These are phyloP conservation scores for Starmerella lactis-condensi DNA, from an alignment of 805 yeast species.

Conservation along the genomic window DNA sequence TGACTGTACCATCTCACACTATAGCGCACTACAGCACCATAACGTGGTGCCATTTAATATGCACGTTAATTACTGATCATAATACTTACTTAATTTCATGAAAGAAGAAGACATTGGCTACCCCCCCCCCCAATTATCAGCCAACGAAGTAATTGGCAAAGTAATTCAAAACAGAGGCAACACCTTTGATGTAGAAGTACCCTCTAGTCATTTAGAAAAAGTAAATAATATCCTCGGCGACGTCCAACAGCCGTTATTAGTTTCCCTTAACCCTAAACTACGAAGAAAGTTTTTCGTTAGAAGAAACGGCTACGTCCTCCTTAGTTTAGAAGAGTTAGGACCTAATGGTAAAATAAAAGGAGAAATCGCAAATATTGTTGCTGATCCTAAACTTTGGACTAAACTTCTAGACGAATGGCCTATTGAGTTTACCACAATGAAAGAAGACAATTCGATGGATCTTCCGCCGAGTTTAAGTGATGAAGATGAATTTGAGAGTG, in stretches of 20 bases:
- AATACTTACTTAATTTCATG: no score
- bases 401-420: constrained; percentile 19
- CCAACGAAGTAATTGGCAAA: constrained; percentile 19
- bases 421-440: constrained; percentile 17
- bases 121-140: constrained; percentile 18
- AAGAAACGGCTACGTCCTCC: constrained; percentile 23
- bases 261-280: constrained; percentile 21
- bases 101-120: constrained; percentile 14
- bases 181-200: constrained; percentile 20
- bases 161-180: constrained; percentile 21
- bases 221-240: constrained; percentile 6
- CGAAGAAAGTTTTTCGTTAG: constrained; percentile 22
- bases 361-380: constrained; percentile 21
- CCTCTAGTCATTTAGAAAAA: constrained; percentile 12
- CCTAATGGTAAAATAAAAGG: constrained; percentile 19
- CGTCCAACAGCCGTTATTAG: constrained; percentile 13
- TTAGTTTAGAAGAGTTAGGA: constrained; percentile 13
- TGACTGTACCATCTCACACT: no score
- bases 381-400: constrained; percentile 22
- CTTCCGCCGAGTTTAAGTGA: constrained; percentile 18
- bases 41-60: no score
- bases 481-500: constrained; percentile 11
- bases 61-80: no score
- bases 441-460: constrained; percentile 13
- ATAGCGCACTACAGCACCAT: no score